Conservation (phyloP, 495 filamentous ascomycete species). For the Penicillium antarcticum region DNA sequence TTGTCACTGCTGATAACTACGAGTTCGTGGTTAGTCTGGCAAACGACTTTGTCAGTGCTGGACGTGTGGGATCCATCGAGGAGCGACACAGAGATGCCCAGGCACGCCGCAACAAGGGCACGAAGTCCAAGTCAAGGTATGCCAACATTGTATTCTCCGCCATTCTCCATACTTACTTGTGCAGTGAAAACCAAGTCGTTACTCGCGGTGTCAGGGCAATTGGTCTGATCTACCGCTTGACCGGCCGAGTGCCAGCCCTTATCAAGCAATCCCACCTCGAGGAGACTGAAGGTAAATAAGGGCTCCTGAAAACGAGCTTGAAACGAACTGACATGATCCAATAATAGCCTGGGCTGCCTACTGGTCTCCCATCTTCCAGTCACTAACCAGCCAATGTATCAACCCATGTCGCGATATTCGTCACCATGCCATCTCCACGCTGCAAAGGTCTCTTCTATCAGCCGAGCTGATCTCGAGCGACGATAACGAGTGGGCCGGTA, state of each 20-base stretch:
- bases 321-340: conserved; percentile 10
- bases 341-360: conserved; percentile 88
- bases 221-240: conserved; percentile 74
- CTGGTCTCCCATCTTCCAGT: conserved; percentile 92
- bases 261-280: conserved; percentile 94
- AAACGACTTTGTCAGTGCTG: conserved; percentile 86
- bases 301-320: neutral
- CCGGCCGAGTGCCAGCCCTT: conserved; percentile 72
- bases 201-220: conserved; percentile 77
- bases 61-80: conserved; percentile 70
- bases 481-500: conserved; percentile 88
- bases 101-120: conserved; percentile 48
- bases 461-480: conserved; percentile 70
- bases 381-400: conserved; percentile 82
- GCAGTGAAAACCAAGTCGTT: conserved; percentile 68
- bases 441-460: conserved; percentile 84
- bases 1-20: conserved; percentile 93
- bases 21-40: conserved; percentile 77
- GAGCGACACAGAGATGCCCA: conserved; percentile 74
- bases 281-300: conserved; percentile 65
- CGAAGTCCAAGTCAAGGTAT: conserved; percentile 57
- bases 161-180: conserved; percentile 10
- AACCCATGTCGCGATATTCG: conserved; percentile 95
- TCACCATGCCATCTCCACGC: conserved; percentile 78
- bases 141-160: conserved; percentile 11